Evolutionary conservation across 2,329 filamentous ascomycete species (phyloP), one percentile per base, ranked within the genome.

Genomic region (Xylariomycetidae sp.): DNA sequence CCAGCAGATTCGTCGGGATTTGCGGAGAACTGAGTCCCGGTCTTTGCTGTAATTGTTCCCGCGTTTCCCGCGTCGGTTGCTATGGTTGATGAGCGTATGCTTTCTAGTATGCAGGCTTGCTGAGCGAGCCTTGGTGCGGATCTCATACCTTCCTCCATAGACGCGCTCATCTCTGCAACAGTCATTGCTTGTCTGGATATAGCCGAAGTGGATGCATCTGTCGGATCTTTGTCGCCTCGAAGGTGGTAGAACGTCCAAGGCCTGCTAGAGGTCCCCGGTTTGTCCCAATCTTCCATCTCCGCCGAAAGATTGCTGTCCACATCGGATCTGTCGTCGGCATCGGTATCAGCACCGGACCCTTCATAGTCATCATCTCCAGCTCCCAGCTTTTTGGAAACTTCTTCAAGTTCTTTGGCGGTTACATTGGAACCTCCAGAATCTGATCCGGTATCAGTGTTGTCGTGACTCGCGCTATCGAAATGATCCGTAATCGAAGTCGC

Each of bases 301-400:
- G 31, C 37, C 6, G 40, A 43, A 7, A 35, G 16, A 12, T 31
- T 39, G 13, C 35, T 44, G 6, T 44, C 44, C 8, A 27, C n/a
- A 5, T 44, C 45, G 2, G 45, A 47, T 5, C 12, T n/a, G n/a
- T n/a, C n/a, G n/a, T n/a, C n/a, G n/a, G n/a, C n/a, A n/a, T n/a
- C n/a, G n/a, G n/a, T n/a, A n/a, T n/a, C n/a, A n/a, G n/a, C n/a
- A n/a, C n/a, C n/a, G n/a, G n/a, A n/a, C n/a, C n/a, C 30, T 6
- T 13, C 11, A 30, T 53, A 56, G 31, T 55, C 51, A 4, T 48
- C 45, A 35, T 56, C 53, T 6, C 40, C 48, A 5, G 41, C n/a
- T 14, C 47, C 50, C 3, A 34, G 51, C 7, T 30, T 49, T 7
- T 51, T 42, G 12, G 8, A 29, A 26, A 42, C 30, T 12, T 40